Evolutionary conservation across 805 yeast species (phyloP), one percentile per base, ranked within the genome.

Genomic region (Cyberlindnera suaveolens): DNA sequence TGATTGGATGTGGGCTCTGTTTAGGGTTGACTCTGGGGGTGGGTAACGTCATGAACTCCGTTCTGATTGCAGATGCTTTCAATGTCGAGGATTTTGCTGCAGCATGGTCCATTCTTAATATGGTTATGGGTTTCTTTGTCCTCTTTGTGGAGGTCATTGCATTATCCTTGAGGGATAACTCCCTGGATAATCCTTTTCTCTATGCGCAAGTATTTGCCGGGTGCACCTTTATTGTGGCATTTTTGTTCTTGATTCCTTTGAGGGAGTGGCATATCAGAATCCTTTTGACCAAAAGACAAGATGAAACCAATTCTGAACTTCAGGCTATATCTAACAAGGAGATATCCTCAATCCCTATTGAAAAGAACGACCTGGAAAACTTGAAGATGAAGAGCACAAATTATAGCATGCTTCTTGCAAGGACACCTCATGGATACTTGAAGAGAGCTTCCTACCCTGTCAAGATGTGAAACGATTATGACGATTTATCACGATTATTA

Each of bases 171-270:
- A 67, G 64, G 39, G 62, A 55, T 11, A 41, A 54, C 20, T 27
- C 42, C 0, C 38, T 58, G 6, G 36, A 51, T 11, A 47, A 49
- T 8, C 85, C 86, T 2, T 82, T 71, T 50, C 52, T 74, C 13
- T 69, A 80, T 50, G 69, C 82, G 0, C 86, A 81, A 52, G 70
- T 79, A 1, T 79, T 78, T 58, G 70, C 78, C 2, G 87, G 85
- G 1, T 53, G 69, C 11, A 60, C 74, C 34, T 74, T 68, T 47
- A 55, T 72, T 11, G 61, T 60, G 10, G 75, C 74, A 0, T 55
- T 71, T 7, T 5, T 77, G 1, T 45, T 73, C 31, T 59, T 74
- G 42, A 39, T 74, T 2, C 61, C 74, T 1, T 57, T 77, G 9
- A 66, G 88, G 49, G 83, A 78, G 50, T 64, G 64, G 62, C 61